Evolutionary conservation across 768 basidiomycete species (phyloP).

Genomic region (Coprinopsis strossmayeri): DNA sequence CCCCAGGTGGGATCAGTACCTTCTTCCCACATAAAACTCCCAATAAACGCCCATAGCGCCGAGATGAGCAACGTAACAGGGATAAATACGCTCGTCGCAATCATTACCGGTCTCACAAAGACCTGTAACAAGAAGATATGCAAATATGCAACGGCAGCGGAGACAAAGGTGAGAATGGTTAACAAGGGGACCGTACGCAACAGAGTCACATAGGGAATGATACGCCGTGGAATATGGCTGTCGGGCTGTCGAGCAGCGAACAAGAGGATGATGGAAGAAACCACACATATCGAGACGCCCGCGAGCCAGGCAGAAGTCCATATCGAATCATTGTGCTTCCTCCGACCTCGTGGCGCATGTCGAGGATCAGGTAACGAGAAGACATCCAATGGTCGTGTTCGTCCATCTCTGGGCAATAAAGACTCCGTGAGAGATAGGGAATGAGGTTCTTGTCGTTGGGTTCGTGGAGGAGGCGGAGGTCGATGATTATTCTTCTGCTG

Average conservation of each 20-base stretch:
- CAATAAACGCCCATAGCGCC: conserved; percentile 75
- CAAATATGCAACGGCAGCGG: conserved; percentile 64
- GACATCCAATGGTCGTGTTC: conserved; percentile 54
- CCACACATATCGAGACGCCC: conserved; percentile 50
- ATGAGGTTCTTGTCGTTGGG: conserved; percentile 28
- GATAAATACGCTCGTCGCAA: conserved; percentile 69
- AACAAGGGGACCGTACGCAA: conserved; percentile 75
- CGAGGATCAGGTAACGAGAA: conserved; percentile 77
- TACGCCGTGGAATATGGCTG: conserved; percentile 24
- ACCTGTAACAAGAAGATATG: conserved; percentile 73
- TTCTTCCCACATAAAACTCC: conserved; percentile 61
- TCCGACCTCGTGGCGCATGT: conserved; percentile 52
- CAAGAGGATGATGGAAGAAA: conserved; percentile 61
- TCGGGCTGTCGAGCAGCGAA: conserved; percentile 42
- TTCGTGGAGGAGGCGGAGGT: conserved; percentile 38
- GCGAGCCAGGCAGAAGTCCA: conserved; percentile 68
- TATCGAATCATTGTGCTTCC: conserved; percentile 67
- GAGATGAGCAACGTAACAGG: conserved; percentile 70
- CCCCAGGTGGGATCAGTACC: conserved; percentile 66
- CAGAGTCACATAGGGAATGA: conserved; percentile 61
- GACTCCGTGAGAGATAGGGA: conserved; percentile 77
- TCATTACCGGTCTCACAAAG: conserved; percentile 80
- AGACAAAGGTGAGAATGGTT: conserved; percentile 63
- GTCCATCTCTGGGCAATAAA: conserved; percentile 68
- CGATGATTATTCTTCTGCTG: conserved; percentile 19